These are phyloP conservation scores for Rhodotorula mucilaginosa DNA, from an alignment of 1,284 basidiomycete genomes.

Conservation along the genomic window DNA sequence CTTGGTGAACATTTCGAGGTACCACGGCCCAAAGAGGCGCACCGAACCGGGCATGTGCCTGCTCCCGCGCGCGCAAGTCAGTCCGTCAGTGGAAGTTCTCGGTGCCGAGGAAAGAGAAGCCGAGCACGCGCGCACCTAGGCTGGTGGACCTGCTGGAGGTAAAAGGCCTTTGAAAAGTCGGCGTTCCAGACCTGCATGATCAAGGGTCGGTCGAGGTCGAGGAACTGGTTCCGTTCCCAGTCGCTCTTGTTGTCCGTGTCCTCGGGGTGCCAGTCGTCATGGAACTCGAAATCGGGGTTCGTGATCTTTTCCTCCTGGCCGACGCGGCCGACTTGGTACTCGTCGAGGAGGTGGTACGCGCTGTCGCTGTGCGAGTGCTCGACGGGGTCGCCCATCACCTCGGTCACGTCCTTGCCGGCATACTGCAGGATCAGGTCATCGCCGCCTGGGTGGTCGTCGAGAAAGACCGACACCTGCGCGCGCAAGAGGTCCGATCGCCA, in stretches of 20 bases:
- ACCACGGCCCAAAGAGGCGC: slow-evolving; percentile 75
- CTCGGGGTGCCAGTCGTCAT: slow-evolving; percentile 81
- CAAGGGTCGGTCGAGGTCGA: slow-evolving; percentile 85
- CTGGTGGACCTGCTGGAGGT: slow-evolving; percentile 93
- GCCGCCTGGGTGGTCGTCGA: slow-evolving; percentile 79
- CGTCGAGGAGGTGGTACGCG: slow-evolving; percentile 88
- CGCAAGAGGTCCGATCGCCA: neutral
- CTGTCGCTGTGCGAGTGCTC: slow-evolving; percentile 91
- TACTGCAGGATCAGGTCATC: slow-evolving; percentile 72
- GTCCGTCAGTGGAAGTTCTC: neutral
- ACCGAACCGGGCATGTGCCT: slow-evolving; percentile 84
- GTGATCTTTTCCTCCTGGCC: slow-evolving; percentile 73
- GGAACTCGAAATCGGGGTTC: slow-evolving; percentile 56
- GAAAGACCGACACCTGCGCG: slow-evolving; percentile 56
- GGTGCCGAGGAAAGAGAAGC: neutral
- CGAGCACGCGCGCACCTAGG: slow-evolving; percentile 51
- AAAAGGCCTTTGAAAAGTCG: slow-evolving; percentile 91
- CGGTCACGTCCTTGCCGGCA: slow-evolving; percentile 72
- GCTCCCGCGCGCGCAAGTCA: neutral
- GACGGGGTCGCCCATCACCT: slow-evolving; percentile 75
- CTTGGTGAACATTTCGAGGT: slow-evolving; percentile 83
- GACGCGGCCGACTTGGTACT: slow-evolving; percentile 76
- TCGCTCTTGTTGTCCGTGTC: slow-evolving; percentile 76
- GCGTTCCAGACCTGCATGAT: slow-evolving; percentile 78
- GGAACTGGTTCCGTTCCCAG: slow-evolving; percentile 82